Evolutionary conservation across 176 grass and related monocot genomes (phyloP).

Genomic region (Juncus effusus): DNA sequence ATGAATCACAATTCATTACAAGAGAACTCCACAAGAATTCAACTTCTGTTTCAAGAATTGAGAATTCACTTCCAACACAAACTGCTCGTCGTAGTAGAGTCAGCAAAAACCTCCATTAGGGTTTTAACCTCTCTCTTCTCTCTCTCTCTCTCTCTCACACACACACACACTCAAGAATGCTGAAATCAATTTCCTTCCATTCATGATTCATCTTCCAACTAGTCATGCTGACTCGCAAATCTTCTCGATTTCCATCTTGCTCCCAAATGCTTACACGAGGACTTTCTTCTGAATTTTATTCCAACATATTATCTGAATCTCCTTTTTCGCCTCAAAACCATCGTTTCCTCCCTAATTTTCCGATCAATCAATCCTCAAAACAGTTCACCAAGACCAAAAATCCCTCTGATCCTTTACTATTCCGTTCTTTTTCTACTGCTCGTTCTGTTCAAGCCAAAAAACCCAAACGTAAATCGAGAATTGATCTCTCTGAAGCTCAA

Average conservation of each 20-base stretch:
- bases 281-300: constrained; percentile 15
- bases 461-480: background rate
- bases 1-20: too few species aligned
- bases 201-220: background rate
- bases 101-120: background rate
- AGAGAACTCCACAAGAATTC: too few species aligned
- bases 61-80: too few species aligned
- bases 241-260: constrained; percentile 16
- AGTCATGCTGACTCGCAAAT: constrained; percentile 29
- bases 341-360: background rate
- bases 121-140: background rate
- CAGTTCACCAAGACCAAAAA: background rate
- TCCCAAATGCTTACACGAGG: constrained; percentile 20
- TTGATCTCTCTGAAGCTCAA: constrained; percentile 26
- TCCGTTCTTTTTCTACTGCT: constrained; percentile 2
- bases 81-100: too few species aligned
- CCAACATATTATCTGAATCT: constrained; percentile 21
- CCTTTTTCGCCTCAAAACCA: constrained; percentile 11
- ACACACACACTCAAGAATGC: constrained; percentile 2
- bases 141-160: too few species aligned
- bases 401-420: too few species aligned
- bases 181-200: background rate
- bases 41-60: too few species aligned
- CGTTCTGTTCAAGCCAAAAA: constrained; percentile 3
- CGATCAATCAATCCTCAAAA: constrained; percentile 1